Base-by-base conservation (phyloP, 495 filamentous ascomycete genomes). In the Podospora appendiculata region DNA sequence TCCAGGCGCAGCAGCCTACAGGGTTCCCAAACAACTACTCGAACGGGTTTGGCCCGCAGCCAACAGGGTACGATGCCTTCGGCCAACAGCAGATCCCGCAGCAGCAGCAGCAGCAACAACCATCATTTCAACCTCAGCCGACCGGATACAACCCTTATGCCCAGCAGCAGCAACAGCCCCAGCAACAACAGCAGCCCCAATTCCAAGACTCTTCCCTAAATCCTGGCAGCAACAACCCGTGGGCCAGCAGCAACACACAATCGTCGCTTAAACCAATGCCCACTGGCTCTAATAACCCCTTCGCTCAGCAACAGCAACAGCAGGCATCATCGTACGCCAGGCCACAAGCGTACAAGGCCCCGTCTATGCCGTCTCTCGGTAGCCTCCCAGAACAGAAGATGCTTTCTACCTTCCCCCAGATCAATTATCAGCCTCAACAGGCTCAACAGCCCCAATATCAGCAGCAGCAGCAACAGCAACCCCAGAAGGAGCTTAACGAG, bases 281-380 rank as follows among this genome's bases (percentile, higher is more conserved):
- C 1, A 96, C 92, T 19, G 92, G 92, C 46, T 96, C 92, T 0
- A 98, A 96, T 72, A 98, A 98, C 58, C 92, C 92, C 34, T 98
- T 98, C 62, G 92, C 92, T 6, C 80, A 61, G 49, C 55, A 62
- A 32, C 62, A 47, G 43, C 54, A 51, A 43, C 54, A 58, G 44
- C 47, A 45, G 53, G 48, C 50, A 40, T 19, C 32, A 18, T 57
- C 52, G 25, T 62, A 67, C 68, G 79, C 63, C 56, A 73, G 71
- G 17, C 71, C 66, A 9, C 63, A 45, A 12, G 14, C 56, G 13
- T 75, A 74, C 40, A 73, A 79, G 36, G 57, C 73, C 18, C 73
- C 77, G 8, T 72, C 80, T n/a, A 82, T 79, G 54, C 80, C 81
- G 14, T 78, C 81, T 32, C 74, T 90, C 45, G 80, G 82, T 65